phyloP scores from a whole-genome alignment of 2,329 filamentous ascomycete species.

The Penicillium brasilianum region DNA sequence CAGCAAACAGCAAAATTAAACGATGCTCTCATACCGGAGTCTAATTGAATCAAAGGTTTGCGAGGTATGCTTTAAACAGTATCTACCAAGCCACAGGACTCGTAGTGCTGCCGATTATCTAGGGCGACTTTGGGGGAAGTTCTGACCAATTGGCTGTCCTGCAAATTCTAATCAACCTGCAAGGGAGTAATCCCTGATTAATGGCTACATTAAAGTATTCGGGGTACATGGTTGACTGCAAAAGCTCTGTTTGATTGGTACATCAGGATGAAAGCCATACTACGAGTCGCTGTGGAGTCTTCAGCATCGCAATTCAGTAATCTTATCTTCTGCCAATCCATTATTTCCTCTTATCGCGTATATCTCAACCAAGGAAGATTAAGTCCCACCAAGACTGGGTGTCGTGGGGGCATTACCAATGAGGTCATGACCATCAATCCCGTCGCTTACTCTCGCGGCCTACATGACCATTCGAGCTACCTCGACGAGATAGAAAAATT shows the following conservation, averaged over 20 bases:
- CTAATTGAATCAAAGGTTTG: no score
- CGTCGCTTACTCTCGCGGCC: not conserved
- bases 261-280: not conserved
- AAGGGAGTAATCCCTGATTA: not conserved
- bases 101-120: no score
- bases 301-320: not conserved
- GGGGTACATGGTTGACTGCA: no score
- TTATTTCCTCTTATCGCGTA: not conserved
- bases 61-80: no score
- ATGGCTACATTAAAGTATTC: not conserved
- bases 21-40: no score
- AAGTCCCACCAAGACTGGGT: not conserved
- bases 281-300: not conserved
- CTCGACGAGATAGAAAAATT: not conserved
- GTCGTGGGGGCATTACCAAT: not conserved
- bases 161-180: not conserved
- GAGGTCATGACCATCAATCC: not conserved
- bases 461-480: not conserved
- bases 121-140: no score
- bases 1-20: no score
- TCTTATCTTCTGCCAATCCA: not conserved
- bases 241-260: not conserved
- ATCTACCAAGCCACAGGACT: no score
- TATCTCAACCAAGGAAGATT: not conserved
- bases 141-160: no score